Conservation (phyloP, 148 eudicot species). For the Oxyria digyna region DNA sequence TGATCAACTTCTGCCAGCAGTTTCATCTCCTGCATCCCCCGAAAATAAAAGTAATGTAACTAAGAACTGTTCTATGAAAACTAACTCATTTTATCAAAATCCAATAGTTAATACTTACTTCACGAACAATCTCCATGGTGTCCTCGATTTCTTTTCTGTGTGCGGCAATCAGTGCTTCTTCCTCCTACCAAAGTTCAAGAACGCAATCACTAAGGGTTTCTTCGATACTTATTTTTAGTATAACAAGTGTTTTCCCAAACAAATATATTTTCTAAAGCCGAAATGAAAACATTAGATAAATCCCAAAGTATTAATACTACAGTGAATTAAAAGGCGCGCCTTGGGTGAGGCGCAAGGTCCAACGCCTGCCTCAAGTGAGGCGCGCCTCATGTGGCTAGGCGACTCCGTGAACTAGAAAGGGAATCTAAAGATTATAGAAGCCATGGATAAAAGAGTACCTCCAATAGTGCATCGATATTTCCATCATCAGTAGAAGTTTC, state of each 20-base stretch:
- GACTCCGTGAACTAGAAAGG: background rate
- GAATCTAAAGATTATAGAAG: constrained; percentile 13
- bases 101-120: constrained; percentile 40
- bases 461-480: constrained; percentile 70
- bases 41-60: constrained; percentile 9
- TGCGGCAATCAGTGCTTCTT: constrained; percentile 87
- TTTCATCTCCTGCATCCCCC: constrained; percentile 88
- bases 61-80: background rate
- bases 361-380: too few relatives aligned
- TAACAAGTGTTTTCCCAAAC: too few relatives aligned
- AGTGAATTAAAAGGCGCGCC: too few relatives aligned
- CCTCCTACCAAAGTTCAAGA: constrained; percentile 50
- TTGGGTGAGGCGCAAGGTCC: too few relatives aligned
- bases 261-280: too few relatives aligned
- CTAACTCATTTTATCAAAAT: background rate
- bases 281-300: too few relatives aligned
- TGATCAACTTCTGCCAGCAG: constrained; percentile 97
- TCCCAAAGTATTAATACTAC: too few relatives aligned
- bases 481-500: constrained; percentile 54
- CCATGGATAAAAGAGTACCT: constrained; percentile 26
- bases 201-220: background rate
- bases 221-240: too few relatives aligned
- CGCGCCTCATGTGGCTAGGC: too few relatives aligned
- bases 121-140: constrained; percentile 99
- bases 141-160: constrained; percentile 99